Evolutionary conservation across 495 filamentous ascomycete genomes (phyloP).

Genomic region (Collariella sp.): DNA sequence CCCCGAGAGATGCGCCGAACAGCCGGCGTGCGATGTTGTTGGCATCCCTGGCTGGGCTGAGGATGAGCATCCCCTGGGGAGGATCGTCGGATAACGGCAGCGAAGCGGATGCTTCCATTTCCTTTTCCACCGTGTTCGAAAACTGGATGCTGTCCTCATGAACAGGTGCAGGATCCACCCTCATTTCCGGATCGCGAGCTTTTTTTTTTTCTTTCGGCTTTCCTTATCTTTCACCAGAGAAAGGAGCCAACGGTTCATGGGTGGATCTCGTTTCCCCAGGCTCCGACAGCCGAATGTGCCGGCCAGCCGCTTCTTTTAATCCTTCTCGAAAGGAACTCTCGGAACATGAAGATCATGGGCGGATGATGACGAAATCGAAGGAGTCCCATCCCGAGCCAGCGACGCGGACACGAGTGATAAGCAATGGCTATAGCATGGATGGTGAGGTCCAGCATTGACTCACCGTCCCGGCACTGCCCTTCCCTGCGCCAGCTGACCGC

Average conservation of each 20-base stretch:
- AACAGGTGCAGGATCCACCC: not conserved
- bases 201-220: not conserved
- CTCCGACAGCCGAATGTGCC: not conserved
- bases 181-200: slow-evolving; percentile 5
- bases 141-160: slow-evolving; percentile 2
- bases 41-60: too few species aligned
- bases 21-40: not conserved
- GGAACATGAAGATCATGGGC: not conserved
- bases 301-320: not conserved
- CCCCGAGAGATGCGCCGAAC: slow-evolving; percentile 3
- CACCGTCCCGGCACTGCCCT: not conserved
- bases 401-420: not conserved
- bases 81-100: slow-evolving; percentile 2
- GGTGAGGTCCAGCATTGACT: not conserved
- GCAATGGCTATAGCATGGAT: not conserved
- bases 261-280: not conserved
- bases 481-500: slow-evolving; percentile 8
- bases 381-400: not conserved
- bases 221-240: not conserved
- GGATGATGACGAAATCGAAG: not conserved
- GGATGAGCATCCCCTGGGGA: too few species aligned
- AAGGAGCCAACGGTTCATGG: not conserved
- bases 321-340: not conserved
- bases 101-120: not conserved
- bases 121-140: not conserved